Evolutionary conservation across 2,329 filamentous ascomycete genomes (phyloP).

Genomic region (Penicillium capsulatum): DNA sequence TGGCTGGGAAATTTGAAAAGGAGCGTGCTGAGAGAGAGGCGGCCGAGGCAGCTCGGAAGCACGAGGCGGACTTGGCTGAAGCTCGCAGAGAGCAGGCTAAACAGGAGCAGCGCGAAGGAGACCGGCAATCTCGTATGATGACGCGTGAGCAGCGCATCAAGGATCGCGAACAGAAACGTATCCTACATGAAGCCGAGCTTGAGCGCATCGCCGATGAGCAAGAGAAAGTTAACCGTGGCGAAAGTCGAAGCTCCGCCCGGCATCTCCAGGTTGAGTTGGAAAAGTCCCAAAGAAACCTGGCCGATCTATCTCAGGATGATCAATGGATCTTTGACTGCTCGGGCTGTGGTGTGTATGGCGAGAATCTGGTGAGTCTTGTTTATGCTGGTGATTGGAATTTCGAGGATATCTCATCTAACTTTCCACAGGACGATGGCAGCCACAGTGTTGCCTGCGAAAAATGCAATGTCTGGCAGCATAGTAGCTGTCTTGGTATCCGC

Average conservation of each 20-base stretch:
- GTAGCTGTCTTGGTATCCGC: constrained; percentile 78
- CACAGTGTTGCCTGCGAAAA: constrained; percentile 91
- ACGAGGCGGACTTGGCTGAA: constrained; percentile 59
- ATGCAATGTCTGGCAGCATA: constrained; percentile 96
- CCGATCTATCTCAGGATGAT: constrained; percentile 69
- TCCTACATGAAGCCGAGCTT: constrained; percentile 80
- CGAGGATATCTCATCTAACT: constrained; percentile 19
- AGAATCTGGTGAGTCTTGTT: constrained; percentile 57
- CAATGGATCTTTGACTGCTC: constrained; percentile 93
- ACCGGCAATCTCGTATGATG: constrained; percentile 72
- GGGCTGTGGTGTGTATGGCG: constrained; percentile 80
- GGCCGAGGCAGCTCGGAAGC: constrained; percentile 65
- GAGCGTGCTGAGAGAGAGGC: constrained; percentile 69
- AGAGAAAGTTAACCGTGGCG: constrained; percentile 53
- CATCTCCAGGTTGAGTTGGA: constrained; percentile 79
- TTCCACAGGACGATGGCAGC: constrained; percentile 71
- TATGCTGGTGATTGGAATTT: not conserved
- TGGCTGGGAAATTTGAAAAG: constrained; percentile 76
- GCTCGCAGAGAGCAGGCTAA: constrained; percentile 57
- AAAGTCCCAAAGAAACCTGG: constrained; percentile 69
- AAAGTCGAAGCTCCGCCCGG: constrained; percentile 68
- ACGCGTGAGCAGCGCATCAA: constrained; percentile 81
- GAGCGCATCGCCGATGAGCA: constrained; percentile 73
- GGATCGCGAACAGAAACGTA: constrained; percentile 77
- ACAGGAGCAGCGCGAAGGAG: constrained; percentile 63